phyloP scores from a whole-genome alignment of 805 yeast species.

The Diddensiella santjacobensis region DNA sequence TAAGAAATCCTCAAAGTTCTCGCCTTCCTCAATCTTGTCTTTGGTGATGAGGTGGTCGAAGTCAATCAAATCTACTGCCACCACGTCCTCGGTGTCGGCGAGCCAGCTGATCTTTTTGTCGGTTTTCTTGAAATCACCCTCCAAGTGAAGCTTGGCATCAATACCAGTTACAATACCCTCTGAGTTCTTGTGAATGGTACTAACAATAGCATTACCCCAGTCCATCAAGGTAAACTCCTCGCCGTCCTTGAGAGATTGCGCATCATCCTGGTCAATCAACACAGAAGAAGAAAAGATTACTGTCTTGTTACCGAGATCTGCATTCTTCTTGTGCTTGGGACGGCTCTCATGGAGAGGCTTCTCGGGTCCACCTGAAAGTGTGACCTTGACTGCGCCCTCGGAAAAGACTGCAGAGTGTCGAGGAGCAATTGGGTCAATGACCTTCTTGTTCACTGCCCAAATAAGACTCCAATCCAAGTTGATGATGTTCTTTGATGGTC shows the following conservation, averaged over 20 bases:
- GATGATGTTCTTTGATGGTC: conserved; percentile 95
- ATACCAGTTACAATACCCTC: conserved; percentile 50
- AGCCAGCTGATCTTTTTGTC: conserved; percentile 94
- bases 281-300: conserved; percentile 62
- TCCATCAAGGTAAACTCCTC: conserved; percentile 98
- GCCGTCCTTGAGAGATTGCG: conserved; percentile 65
- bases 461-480: conserved; percentile 96
- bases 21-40: conserved; percentile 93
- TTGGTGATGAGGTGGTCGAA: conserved; percentile 93
- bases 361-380: conserved; percentile 53
- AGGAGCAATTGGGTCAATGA: conserved; percentile 96
- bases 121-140: conserved; percentile 96
- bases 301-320: conserved; percentile 81
- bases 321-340: conserved; percentile 93
- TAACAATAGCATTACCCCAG: conserved; percentile 92
- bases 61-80: conserved; percentile 75
- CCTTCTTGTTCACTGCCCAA: conserved; percentile 97
- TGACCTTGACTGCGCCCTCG: conserved; percentile 64
- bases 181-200: conserved; percentile 60
- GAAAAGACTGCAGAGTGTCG: conserved; percentile 80
- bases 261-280: conserved; percentile 84
- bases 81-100: conserved; percentile 71
- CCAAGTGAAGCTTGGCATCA: conserved; percentile 78
- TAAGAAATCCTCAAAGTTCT: conserved; percentile 85
- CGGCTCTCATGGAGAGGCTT: conserved; percentile 61